Percentiles rank a stretch among this genome's conserved stretches.
phyloP scores from a whole-genome alignment of 257 asterid genomes.

The Plantago ovata region DNA sequence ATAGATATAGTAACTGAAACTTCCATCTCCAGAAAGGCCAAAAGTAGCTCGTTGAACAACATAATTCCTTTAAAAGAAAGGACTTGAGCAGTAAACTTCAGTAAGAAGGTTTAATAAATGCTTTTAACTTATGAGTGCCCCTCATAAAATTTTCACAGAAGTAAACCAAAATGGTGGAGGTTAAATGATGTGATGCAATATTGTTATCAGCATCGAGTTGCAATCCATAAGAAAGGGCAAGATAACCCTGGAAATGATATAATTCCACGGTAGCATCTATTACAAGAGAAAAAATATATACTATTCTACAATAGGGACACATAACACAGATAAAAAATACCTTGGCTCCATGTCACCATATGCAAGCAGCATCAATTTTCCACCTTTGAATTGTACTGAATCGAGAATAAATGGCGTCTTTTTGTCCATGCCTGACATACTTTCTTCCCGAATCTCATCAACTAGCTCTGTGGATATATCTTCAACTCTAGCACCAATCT shows the following conservation, averaged over 20 bases:
- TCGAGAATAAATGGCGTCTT: constrained; percentile 73
- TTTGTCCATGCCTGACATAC: constrained; percentile 45
- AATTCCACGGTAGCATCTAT: constrained; percentile 7
- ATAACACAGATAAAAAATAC: constrained; percentile 32
- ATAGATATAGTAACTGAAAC: constrained; percentile 22
- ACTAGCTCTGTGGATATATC: constrained; percentile 64
- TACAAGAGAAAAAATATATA: constrained; percentile 14
- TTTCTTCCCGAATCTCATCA: constrained; percentile 54
- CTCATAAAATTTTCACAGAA: constrained; percentile 2
- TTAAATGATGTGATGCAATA: constrained; percentile 1
- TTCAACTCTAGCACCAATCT: constrained; percentile 54
- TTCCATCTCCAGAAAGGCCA: constrained; percentile 13
- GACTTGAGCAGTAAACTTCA: neutral
- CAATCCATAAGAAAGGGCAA: constrained; percentile 5
- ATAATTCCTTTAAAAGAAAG: constrained; percentile 14
- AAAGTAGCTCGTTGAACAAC: constrained; percentile 1
- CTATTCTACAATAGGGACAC: too few species aligned
- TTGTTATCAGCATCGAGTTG: constrained; percentile 1
- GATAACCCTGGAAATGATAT: neutral
- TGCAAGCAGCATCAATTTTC: constrained; percentile 87
- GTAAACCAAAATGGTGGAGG: constrained; percentile 12
- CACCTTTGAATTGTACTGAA: constrained; percentile 79
- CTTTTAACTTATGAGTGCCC: too few species aligned
- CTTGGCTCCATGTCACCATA: constrained; percentile 96
- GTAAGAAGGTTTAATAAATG: neutral